A percentile compares a stretch with the other conserved stretches of the same genome.
These are phyloP conservation scores for Davidsoniella neocaledoniae DNA, from an alignment of 2,329 filamentous ascomycete species.

Conservation along the genomic window DNA sequence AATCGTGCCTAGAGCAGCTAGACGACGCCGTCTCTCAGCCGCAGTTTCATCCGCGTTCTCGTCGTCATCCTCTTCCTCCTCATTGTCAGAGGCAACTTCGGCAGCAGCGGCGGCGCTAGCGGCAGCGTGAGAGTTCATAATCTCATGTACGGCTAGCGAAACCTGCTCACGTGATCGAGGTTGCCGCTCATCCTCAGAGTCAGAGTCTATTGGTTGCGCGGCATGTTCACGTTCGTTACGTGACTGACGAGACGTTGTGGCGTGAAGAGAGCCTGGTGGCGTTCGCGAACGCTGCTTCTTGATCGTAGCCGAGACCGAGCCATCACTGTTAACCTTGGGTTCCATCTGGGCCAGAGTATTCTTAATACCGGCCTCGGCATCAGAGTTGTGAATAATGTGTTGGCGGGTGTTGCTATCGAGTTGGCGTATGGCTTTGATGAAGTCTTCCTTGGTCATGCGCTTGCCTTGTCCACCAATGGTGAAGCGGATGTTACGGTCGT, in stretches of 20 bases:
- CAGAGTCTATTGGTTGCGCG: constrained; percentile 15
- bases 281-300: constrained; percentile 1
- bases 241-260: neutral
- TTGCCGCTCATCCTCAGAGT: neutral
- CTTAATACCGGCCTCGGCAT: constrained; percentile 31
- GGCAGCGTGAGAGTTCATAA: neutral
- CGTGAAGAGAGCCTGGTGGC: constrained; percentile 10
- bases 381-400: constrained; percentile 35
- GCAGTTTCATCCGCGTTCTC: constrained; percentile 60
- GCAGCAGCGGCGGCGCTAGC: neutral
- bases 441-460: constrained; percentile 66
- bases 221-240: constrained; percentile 15
- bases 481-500: constrained; percentile 59
- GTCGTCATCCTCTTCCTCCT: neutral
- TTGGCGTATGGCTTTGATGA: constrained; percentile 56
- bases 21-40: constrained; percentile 54
- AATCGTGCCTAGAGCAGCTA: constrained; percentile 53
- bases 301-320: neutral
- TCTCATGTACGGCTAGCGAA: neutral
- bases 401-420: constrained; percentile 49
- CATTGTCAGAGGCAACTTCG: neutral
- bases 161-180: too few species aligned
- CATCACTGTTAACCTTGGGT: constrained; percentile 6
- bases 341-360: constrained; percentile 28
- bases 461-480: constrained; percentile 56